A percentile compares a stretch with the other conserved stretches of the same genome.
Evolutionary conservation across 2,329 filamentous ascomycete genomes (phyloP).

Genomic region (Fusarium miscanthi): DNA sequence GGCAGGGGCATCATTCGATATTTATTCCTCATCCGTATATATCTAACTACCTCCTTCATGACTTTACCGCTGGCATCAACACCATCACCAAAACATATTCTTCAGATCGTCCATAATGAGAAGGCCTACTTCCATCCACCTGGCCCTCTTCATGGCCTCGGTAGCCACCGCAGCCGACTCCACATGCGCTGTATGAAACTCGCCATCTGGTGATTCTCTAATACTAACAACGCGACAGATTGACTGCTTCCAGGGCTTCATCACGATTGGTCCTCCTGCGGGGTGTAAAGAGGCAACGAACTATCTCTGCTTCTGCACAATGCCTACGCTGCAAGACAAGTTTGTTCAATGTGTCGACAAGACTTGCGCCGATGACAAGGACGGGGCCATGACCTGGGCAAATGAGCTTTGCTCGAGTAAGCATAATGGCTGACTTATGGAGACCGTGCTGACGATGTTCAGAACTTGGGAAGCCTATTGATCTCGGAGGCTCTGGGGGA

Average conservation of each 20-base stretch:
- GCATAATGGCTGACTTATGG: rapidly evolving
- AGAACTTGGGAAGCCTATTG: slow-evolving; percentile 32
- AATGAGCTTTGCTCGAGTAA: slow-evolving; percentile 49
- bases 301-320: slow-evolving; percentile 49
- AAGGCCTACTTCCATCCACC: slow-evolving; percentile 9
- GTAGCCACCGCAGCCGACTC: slow-evolving; percentile 9
- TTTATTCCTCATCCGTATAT: slow-evolving; percentile 1
- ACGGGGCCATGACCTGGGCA: slow-evolving; percentile 37
- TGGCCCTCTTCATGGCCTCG: slow-evolving; percentile 25
- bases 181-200: slow-evolving; percentile 29
- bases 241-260: slow-evolving; percentile 45
- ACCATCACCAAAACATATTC: rapidly evolving
- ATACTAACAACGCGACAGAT: slow-evolving; percentile 23
- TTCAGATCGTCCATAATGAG: slow-evolving; percentile 15
- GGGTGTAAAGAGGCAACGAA: slow-evolving; percentile 47
- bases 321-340: slow-evolving; percentile 36
- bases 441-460: neutral
- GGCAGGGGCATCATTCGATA: slow-evolving; percentile 1
- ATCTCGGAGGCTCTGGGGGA: slow-evolving; percentile 4
- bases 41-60: neutral
- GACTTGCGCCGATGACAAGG: slow-evolving; percentile 13
- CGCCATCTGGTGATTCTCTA: rapidly evolving
- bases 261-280: slow-evolving; percentile 45
- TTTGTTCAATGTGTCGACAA: slow-evolving; percentile 41
- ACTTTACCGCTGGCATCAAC: rapidly evolving